Conservation (phyloP, 768 basidiomycete genomes). For the Pleurotus giganteus region DNA sequence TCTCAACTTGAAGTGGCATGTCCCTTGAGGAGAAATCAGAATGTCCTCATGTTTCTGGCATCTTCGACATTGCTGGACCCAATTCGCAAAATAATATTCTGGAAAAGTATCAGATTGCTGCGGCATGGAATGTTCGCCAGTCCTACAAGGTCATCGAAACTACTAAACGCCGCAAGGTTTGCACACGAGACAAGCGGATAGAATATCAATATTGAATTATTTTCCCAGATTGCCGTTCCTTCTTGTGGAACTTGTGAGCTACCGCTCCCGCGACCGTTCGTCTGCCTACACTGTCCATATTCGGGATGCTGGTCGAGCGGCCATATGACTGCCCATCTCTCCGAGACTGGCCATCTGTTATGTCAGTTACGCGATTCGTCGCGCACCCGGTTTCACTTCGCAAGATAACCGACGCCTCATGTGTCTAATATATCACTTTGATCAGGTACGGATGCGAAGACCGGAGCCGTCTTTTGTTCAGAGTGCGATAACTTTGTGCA, state of each 20-base stretch:
- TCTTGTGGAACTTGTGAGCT: slow-evolving; percentile 59
- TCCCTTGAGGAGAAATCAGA: slow-evolving; percentile 5
- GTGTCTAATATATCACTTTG: slow-evolving; percentile 5
- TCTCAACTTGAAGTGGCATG: background rate
- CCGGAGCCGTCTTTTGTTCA: slow-evolving; percentile 73
- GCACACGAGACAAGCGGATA: slow-evolving; percentile 11
- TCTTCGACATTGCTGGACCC: slow-evolving; percentile 27
- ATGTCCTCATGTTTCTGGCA: slow-evolving; percentile 41
- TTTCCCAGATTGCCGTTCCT: slow-evolving; percentile 51
- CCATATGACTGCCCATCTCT: slow-evolving; percentile 60
- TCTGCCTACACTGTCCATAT: slow-evolving; percentile 70
- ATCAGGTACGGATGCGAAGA: slow-evolving; percentile 69
- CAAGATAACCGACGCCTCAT: background rate
- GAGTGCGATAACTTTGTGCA: slow-evolving; percentile 77
- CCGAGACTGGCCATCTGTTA: slow-evolving; percentile 56
- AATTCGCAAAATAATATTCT: slow-evolving; percentile 26
- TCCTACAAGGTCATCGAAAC: slow-evolving; percentile 45
- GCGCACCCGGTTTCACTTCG: background rate
- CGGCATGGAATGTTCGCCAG: slow-evolving; percentile 53
- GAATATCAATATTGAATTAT: background rate
- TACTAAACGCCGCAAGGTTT: slow-evolving; percentile 65
- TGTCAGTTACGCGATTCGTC: slow-evolving; percentile 42
- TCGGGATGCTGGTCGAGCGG: slow-evolving; percentile 66
- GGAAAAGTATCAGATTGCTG: slow-evolving; percentile 50
- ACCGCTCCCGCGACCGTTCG: slow-evolving; percentile 61